Base-by-base conservation (phyloP, 495 filamentous ascomycete genomes). In the Penicillium dipodomyicola region DNA sequence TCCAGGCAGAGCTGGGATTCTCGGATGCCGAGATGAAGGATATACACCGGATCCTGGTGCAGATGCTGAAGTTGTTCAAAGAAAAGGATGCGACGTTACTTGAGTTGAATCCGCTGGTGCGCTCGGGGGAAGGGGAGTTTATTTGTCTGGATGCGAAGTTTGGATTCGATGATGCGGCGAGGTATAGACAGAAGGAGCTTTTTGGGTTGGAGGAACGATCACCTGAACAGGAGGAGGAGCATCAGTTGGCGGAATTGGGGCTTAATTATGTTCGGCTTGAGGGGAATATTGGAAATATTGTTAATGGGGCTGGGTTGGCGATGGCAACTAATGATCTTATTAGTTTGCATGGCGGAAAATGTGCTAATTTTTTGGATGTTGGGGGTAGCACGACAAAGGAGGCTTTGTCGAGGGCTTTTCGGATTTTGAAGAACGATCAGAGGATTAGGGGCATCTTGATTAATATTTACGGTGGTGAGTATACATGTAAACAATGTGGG, bases 261-360 rank as follows among this genome's bases (percentile, higher is more conserved):
- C 61, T 72, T 22, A 60, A 57, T 4, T 72, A 72, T 54, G 61
- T 72, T 11, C 57, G 63, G 2, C 62, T 72, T 4, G 67, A 71
- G 19, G 70, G 70, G 0, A 56, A 71, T 58, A 71, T 72, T 49
- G 70, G 70, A 8, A 69, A 68, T 52, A 59, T 72, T 23, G 70
- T 72, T 3, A 72, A 72, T 58, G 70, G 70, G 3, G 70, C 70
- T 15, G 70, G 70, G 10, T 51, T 72, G 4, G 70, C 70, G 4
- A 72, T 72, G 70, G 70, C 70, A 25, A 72, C 70, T 3, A 72
- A 72, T 58, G 70, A 72, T 55, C n/a, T 68, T 29, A 60, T 72
- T 32, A 61, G 40, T 11, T 42, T 63, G 4, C 58, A 45, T 44
- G 70, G 70, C 5, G 70, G 70, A 7, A 59, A 60, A 22, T 62